Evolutionary conservation across 2,329 filamentous ascomycete genomes (phyloP).

Genomic region (Aspergillus sclerotialis): DNA sequence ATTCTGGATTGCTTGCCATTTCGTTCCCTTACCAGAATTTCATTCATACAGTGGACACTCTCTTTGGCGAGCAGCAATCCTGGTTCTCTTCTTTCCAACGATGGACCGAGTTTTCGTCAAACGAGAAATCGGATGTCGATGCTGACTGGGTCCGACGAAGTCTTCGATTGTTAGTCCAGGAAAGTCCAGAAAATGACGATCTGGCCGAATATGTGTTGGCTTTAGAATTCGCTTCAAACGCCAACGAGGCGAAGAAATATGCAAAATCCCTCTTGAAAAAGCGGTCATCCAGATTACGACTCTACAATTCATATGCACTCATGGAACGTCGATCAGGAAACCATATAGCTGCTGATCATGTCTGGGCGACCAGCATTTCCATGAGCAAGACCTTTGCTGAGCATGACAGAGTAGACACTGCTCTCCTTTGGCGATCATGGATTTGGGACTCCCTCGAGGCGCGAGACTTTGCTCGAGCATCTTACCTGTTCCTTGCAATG

Average conservation of each 20-base stretch:
- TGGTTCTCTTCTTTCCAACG: constrained; percentile 39
- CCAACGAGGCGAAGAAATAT: constrained; percentile 55
- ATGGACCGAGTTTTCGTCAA: constrained; percentile 20
- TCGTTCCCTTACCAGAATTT: constrained; percentile 32
- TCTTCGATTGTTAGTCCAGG: constrained; percentile 52
- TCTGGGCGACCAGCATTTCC: constrained; percentile 61
- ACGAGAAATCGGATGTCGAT: constrained; percentile 29
- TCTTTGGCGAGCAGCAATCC: constrained; percentile 45
- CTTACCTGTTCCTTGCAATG: constrained; percentile 35
- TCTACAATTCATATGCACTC: constrained; percentile 76
- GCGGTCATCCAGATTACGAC: constrained; percentile 53
- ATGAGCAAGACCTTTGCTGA: constrained; percentile 42
- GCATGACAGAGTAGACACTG: constrained; percentile 27
- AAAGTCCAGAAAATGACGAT: constrained; percentile 37
- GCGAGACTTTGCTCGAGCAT: constrained; percentile 29
- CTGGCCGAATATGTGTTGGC: constrained; percentile 66
- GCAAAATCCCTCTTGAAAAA: constrained; percentile 69
- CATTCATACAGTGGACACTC: constrained; percentile 42
- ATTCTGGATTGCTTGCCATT: constrained; percentile 16
- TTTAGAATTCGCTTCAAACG: constrained; percentile 54
- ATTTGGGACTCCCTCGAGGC: constrained; percentile 58
- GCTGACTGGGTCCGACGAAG: constrained; percentile 45
- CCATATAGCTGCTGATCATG: constrained; percentile 51
- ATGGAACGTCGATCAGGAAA: constrained; percentile 60
- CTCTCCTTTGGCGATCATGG: constrained; percentile 55